These are phyloP conservation scores for Vicia villosa DNA, from an alignment of 306 rosid genomes.

Conservation along the genomic window DNA sequence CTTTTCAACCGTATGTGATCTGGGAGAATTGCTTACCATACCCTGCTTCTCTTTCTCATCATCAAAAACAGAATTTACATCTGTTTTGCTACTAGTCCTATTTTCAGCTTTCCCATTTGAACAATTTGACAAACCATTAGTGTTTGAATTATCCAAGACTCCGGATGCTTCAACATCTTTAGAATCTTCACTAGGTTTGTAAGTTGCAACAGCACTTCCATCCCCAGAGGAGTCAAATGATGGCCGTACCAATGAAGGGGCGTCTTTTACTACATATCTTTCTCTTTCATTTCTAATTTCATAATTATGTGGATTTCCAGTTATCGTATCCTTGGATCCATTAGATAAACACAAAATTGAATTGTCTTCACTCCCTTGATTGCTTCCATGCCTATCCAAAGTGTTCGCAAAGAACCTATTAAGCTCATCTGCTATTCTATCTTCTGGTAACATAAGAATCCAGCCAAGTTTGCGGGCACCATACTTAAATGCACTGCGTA, in stretches of 20 bases:
- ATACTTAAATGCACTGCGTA: conserved; percentile 83
- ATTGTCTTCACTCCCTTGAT: conserved; percentile 47
- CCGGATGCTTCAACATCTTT: conserved; percentile 35
- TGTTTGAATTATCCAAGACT: conserved; percentile 32
- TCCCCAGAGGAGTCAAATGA: conserved; percentile 26
- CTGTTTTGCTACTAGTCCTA: conserved; percentile 27
- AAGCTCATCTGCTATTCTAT: conserved; percentile 66
- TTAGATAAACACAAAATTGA: conserved; percentile 32
- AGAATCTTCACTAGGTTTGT: conserved; percentile 34
- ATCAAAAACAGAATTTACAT: conserved; percentile 35
- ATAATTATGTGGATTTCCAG: conserved; percentile 38
- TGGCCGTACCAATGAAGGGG: conserved; percentile 31
- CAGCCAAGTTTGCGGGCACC: conserved; percentile 87
- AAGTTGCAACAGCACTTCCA: conserved; percentile 35
- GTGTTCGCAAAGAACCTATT: conserved; percentile 65
- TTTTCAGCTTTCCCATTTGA: conserved; percentile 46
- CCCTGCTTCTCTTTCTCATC: conserved; percentile 45
- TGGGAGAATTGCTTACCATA: conserved; percentile 32
- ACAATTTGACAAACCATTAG: conserved; percentile 38
- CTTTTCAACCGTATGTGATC: conserved; percentile 39
- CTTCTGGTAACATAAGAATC: conserved; percentile 66
- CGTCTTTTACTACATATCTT: conserved; percentile 34
- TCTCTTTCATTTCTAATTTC: conserved; percentile 39
- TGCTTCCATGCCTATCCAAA: conserved; percentile 63
- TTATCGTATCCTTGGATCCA: conserved; percentile 34